phyloP scores from a whole-genome alignment of 2,329 filamentous ascomycete genomes.

The Alternaria alternata region DNA sequence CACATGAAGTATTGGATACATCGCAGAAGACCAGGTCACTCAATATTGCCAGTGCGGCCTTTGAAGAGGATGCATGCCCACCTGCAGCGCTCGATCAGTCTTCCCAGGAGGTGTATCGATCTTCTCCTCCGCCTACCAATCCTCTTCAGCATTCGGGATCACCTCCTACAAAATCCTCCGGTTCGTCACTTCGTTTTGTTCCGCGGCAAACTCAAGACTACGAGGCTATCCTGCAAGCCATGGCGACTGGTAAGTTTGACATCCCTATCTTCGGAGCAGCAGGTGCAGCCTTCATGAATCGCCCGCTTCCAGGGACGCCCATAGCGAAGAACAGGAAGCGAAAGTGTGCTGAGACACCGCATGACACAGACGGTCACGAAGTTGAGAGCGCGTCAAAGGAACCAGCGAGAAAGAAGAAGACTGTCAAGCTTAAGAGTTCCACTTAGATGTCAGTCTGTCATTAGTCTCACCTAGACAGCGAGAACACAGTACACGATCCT shows the following conservation, averaged over 20 bases:
- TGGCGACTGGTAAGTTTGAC: neutral
- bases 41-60: neutral
- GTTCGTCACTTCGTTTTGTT: neutral
- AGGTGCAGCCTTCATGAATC: neutral
- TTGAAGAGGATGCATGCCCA: neutral
- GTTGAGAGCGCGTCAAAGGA: neutral
- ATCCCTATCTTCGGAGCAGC: neutral
- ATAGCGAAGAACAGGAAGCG: neutral
- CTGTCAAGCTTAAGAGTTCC: neutral
- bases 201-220: neutral
- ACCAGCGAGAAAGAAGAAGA: neutral
- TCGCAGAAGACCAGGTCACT: neutral
- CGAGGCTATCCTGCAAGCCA: neutral
- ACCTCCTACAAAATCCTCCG: neutral
- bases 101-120: neutral
- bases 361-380: neutral
- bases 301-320: neutral
- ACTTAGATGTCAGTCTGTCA: neutral
- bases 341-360: neutral
- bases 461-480: neutral
- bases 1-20: neutral
- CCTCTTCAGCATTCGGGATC: neutral
- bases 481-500: rapidly evolving
- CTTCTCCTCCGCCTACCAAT: neutral
- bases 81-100: neutral